Evolutionary conservation across 1,284 basidiomycete species (phyloP).

Genomic region (Xerocomus cyaneibrunnescens): DNA sequence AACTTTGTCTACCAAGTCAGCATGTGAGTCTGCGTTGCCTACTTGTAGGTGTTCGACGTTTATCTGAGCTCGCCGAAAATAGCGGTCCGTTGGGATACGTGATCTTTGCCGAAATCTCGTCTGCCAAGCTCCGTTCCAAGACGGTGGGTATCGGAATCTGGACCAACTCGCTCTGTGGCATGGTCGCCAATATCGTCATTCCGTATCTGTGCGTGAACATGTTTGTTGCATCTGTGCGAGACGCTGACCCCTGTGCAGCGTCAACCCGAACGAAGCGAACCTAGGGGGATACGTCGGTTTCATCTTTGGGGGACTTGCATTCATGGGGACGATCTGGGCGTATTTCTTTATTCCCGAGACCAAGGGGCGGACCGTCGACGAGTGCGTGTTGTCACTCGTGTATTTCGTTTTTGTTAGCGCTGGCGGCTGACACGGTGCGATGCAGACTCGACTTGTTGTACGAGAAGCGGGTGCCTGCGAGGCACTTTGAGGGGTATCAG

Average conservation of each 20-base stretch:
- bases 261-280: conserved; percentile 30
- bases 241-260: conserved; percentile 11
- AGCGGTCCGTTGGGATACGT: conserved; percentile 32
- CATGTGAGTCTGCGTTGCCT: conserved; percentile 16
- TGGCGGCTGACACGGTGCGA: background rate
- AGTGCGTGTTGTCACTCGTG: too few species aligned
- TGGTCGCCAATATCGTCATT: conserved; percentile 26
- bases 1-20: conserved; percentile 28
- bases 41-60: background rate
- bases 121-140: conserved; percentile 34
- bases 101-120: conserved; percentile 32
- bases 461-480: conserved; percentile 23
- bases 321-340: conserved; percentile 23
- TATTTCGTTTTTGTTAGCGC: too few species aligned
- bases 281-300: conserved; percentile 34
- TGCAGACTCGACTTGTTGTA: conserved; percentile 29
- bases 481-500: conserved; percentile 14
- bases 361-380: conserved; percentile 31
- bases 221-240: background rate
- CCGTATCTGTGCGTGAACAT: conserved; percentile 28
- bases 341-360: conserved; percentile 33
- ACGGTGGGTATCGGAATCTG: conserved; percentile 31
- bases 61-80: background rate
- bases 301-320: conserved; percentile 28
- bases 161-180: conserved; percentile 24